Evolutionary conservation across 1,284 basidiomycete genomes (phyloP), one percentile per base, ranked within the genome.

Genomic region (Naganishia albida): DNA sequence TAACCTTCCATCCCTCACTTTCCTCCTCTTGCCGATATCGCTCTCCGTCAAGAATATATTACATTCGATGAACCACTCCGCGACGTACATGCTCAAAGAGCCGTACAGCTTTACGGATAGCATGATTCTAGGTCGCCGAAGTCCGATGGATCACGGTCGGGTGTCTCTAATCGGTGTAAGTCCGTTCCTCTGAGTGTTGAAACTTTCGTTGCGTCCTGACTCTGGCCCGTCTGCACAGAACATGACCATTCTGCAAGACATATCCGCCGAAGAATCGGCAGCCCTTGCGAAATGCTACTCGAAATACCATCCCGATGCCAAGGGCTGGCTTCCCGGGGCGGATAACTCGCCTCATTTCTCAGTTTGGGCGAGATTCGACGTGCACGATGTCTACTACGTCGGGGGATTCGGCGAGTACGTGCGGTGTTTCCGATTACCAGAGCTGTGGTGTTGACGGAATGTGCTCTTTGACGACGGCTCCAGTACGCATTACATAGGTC

Each of bases 21-120:
- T 87, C 55, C 78, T 87, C 48, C 82, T 87, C 69, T 79, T 88
- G 70, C 86, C 86, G 16, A 86, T 87, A 70, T 86, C 85, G 20
- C 82, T 82, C 34, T 84, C 85, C 68, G 83, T 82, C 66, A 80
- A 80, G 70, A 88, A 88, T 73, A 82, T 88, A 63, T 71, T 84
- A 7, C 75, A 75, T 26, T 79, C 82, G 18, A 72, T 78, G 26
- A 68, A 72, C 4, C 81, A 82, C 63, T 70, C 79, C 20, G 85
- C 84, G 18, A 85, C 85, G 3, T 82, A 87, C 69, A 84, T 85
- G 12, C 75, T 68, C 2, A 52, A 62, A 18, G 57, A 68, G 38
- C 56, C 40, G n/a, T 86, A 38, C 77, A 78, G 68, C 80, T 78
- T 48, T 77, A 77, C 28, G 23, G 30, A 48, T 0, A 28, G 15